Evolutionary conservation across 2,329 filamentous ascomycete genomes (phyloP), one percentile per base, ranked within the genome.

Genomic region (Colletotrichum costaricense): DNA sequence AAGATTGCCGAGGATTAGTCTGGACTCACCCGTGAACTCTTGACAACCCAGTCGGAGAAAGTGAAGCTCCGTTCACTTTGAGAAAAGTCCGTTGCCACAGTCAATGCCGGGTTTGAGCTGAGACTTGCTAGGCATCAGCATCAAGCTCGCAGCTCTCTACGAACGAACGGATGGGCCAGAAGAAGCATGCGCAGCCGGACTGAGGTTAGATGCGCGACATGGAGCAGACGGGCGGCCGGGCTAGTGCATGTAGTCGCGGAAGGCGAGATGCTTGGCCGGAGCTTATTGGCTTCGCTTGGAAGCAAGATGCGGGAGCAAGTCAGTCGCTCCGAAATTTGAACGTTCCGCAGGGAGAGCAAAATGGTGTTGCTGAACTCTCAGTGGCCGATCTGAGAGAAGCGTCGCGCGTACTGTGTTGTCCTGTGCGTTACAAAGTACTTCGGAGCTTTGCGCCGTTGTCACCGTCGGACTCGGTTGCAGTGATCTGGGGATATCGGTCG

Each of bases 181-280:
- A 57, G 5, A n/a, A 71, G 67, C 19, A 73, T 28, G 26, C 57
- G 14, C n/a, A 64, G 42, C 67, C 71, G 60, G 62, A 5, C 42
- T 30, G 42, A 62, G 35, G 67, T 56, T 28, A 62, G 62, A 22
- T 22, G 46, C 59, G 42, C 59, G 42, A 59, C 70, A 55, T 60
- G 60, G 60, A 65, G 66, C 66, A 60, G 42, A 62, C 56, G 63
- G 55, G 55, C 11, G 28, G 26, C 19, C 69, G 56, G 55, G 67
- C 38, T 70, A 66, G 54, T 60, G 67, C 55, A 69, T 62, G 56
- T 38, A 14, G 35, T 49, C 67, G 46, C 35, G 33, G 60, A 54
- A 55, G 52, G 55, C 46, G 55, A 65, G 60, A 60, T n/a, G 70
- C 26, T 59, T 35, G 60, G 28, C 24, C 35, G 46, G 22, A 66